These are phyloP conservation scores for Moringa oleifera DNA, from an alignment of 345 rosid genomes.

Conservation along the genomic window DNA sequence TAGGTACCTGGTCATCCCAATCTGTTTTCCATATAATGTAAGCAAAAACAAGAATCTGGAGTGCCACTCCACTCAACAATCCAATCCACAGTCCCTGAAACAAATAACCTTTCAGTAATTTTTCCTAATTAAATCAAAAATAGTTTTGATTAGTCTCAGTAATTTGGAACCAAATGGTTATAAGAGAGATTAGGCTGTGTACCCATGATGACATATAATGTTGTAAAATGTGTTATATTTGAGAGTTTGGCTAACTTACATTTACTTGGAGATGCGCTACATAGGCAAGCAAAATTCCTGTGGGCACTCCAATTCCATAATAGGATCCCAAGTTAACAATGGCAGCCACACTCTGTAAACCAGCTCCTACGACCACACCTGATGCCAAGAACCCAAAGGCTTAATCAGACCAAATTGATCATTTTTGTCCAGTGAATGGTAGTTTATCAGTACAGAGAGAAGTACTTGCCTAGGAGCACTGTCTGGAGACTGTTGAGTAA, in stretches of 20 bases:
- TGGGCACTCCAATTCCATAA: constrained; percentile 41
- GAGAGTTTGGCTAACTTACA: no score
- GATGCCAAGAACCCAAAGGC: no score
- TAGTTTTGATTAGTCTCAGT: no score
- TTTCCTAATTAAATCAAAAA: no score
- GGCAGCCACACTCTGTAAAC: constrained; percentile 37
- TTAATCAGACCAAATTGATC: no score
- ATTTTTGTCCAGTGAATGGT: no score
- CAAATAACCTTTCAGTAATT: no score
- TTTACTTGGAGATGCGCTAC: constrained; percentile 30
- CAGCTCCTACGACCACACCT: constrained; percentile 54
- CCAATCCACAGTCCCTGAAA: constrained; percentile 45
- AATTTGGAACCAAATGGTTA: no score
- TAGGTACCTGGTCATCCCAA: constrained; percentile 38
- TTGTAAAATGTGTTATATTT: no score
- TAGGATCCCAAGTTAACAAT: constrained; percentile 45
- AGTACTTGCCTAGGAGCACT: constrained; percentile 25
- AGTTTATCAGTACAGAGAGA: no score
- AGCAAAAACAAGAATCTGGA: constrained; percentile 31
- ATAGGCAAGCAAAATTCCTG: constrained; percentile 28
- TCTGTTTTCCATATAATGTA: constrained; percentile 34
- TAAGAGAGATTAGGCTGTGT: no score
- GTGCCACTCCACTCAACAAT: constrained; percentile 30
- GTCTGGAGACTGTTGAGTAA: constrained; percentile 37
- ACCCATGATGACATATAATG: no score